Base-by-base conservation (phyloP, 305 asterid species). In the Petunia hybrid region DNA sequence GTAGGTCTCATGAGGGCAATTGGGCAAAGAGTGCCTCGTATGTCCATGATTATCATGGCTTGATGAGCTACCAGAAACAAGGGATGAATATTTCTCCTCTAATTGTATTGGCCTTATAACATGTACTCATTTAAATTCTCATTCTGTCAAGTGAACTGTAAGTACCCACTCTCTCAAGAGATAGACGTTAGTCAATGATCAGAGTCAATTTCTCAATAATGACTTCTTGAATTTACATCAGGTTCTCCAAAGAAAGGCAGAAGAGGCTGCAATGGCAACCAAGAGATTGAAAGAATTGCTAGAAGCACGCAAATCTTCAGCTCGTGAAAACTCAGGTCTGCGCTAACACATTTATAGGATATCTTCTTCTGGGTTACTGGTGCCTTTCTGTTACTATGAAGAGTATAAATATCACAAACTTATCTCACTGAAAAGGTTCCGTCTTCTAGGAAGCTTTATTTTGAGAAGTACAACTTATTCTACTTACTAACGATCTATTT, bases 161-260 rank as follows among this genome's bases (percentile, higher is more conserved):
- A 92, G 84, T 97, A 95, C 87, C 98, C 99, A 46, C 55, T 12
- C 55, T 46, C 7, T 46, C 55, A 46, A 83, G 98, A 98, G 84
- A 83, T 93, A 45, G 51, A 5, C 5, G 7, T 6, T 45, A 45
- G 51, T 4, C 51, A 45, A 10, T 38, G 45, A 62, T 78, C 46
- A 51, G 14, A 62, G 81, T 78, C 12, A 60, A 62, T 42, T 14
- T 48, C 59, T 83, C 80, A 82, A 60, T 71, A 61, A 78, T 62
- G 81, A 40, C 42, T 10, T 42, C 55, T 16, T 61, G 62, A 81
- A 82, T 79, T 76, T 74, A 22, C 31, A 22, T 83, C 93, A 97
- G 99, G 99, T 97, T 90, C 99, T 97, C 79, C 99, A 97, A 87
- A 91, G 99, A 87, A 97, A 97, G 89, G 95, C 97, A 42, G 99